A percentile compares a stretch with the other conserved stretches of the same genome.
Conservation (phyloP, 2,329 filamentous ascomycete species). For the Colletotrichum eremochloae region DNA sequence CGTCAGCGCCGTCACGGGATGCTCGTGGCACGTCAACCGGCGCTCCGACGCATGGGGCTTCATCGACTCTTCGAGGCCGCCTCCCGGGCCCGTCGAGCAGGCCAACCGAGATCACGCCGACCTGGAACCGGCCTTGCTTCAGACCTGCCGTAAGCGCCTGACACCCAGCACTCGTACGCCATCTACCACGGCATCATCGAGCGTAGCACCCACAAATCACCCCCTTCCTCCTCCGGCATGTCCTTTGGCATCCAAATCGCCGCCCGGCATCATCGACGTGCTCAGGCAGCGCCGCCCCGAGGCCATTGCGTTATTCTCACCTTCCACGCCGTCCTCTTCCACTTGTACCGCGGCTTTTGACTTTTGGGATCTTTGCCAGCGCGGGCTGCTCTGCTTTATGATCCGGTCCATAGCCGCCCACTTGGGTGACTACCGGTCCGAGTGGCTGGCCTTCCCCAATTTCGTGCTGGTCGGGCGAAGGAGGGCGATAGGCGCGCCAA, state of each 20-base stretch:
- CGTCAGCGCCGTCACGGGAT: conserved; percentile 53
- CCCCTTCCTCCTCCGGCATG: conserved; percentile 42
- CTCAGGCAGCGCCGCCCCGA: conserved; percentile 54
- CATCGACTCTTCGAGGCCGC: conserved; percentile 44
- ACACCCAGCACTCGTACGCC: too few species aligned
- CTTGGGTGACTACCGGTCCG: conserved; percentile 50
- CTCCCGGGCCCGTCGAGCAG: conserved; percentile 42
- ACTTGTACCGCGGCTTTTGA: conserved; percentile 55
- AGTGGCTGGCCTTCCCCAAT: conserved; percentile 46
- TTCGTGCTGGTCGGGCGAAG: conserved; percentile 25
- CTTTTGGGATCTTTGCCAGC: conserved; percentile 48
- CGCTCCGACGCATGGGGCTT: conserved; percentile 50
- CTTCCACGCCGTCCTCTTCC: conserved; percentile 64
- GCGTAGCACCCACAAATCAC: too few species aligned
- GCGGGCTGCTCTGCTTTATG: conserved; percentile 48
- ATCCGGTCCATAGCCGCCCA: conserved; percentile 47
- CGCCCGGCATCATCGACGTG: conserved; percentile 51
- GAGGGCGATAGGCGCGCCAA: conserved; percentile 2
- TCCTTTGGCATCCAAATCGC: conserved; percentile 50
- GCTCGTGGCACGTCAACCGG: conserved; percentile 52
- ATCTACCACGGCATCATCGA: too few species aligned
- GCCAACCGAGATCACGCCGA: background rate
- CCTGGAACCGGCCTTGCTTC: too few species aligned
- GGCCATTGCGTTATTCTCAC: conserved; percentile 60
- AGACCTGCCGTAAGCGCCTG: too few species aligned